phyloP scores from a whole-genome alignment of 2,329 filamentous ascomycete genomes.

The Salinomyces thailandicus region DNA sequence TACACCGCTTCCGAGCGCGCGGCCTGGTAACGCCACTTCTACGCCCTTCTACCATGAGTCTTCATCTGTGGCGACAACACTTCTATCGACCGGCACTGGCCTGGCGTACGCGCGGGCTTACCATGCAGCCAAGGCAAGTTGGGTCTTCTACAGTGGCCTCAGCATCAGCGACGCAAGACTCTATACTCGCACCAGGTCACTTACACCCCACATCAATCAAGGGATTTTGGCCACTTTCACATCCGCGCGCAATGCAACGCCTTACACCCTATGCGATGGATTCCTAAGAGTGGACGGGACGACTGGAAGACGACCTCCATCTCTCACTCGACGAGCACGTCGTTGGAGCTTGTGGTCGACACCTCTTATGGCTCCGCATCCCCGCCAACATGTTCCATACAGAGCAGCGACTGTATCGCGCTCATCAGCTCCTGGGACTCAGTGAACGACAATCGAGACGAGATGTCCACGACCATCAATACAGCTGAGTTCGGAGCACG shows the following conservation, averaged over 20 bases:
- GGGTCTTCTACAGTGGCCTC: background rate
- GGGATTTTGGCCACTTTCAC: slow-evolving; percentile 2
- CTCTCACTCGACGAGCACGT: too few relatives aligned
- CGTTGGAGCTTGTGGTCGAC: too few relatives aligned
- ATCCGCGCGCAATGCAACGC: slow-evolving; percentile 1
- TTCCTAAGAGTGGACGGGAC: slow-evolving; percentile 13
- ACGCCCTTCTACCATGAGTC: too few relatives aligned
- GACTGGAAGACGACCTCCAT: slow-evolving; percentile 5
- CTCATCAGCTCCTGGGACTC: slow-evolving; percentile 1
- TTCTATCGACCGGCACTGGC: background rate
- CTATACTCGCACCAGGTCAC: background rate
- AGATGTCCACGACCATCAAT: too few relatives aligned
- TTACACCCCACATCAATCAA: background rate
- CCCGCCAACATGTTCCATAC: slow-evolving; percentile 12
- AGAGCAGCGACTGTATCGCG: slow-evolving; percentile 8
- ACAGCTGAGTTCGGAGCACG: too few relatives aligned
- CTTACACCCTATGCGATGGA: slow-evolving; percentile 17
- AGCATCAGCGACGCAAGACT: background rate
- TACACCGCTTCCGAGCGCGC: too few relatives aligned
- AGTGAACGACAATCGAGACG: background rate
- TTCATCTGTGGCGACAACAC: too few relatives aligned
- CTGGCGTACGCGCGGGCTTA: slow-evolving; percentile 1
- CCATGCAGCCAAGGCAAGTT: slow-evolving; percentile 2
- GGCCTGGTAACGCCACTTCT: too few relatives aligned
- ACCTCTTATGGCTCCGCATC: slow-evolving; percentile 3